phyloP scores from a whole-genome alignment of 2,329 filamentous ascomycete genomes.

The Aspergillus sp. region DNA sequence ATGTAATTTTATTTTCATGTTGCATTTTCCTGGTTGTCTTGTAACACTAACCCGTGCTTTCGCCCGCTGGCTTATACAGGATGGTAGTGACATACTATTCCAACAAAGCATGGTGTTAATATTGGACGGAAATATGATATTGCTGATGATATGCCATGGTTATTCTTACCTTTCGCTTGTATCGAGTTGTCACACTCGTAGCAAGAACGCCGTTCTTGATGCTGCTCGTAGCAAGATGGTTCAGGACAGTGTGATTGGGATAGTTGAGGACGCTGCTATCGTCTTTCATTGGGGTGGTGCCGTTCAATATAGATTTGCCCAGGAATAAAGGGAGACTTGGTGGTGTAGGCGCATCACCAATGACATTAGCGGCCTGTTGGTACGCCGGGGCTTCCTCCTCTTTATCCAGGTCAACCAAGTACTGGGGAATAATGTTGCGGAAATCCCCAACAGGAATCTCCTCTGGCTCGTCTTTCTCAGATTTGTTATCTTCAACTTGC shows the following conservation, averaged over 20 bases:
- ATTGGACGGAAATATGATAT: background rate
- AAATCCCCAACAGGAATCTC: slow-evolving; percentile 55
- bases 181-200: slow-evolving; percentile 93
- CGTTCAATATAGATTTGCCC: slow-evolving; percentile 89
- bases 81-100: slow-evolving; percentile 89
- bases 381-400: slow-evolving; percentile 69
- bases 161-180: slow-evolving; percentile 65
- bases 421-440: slow-evolving; percentile 67
- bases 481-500: slow-evolving; percentile 34
- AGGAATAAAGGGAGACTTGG: slow-evolving; percentile 84
- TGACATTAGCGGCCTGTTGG: slow-evolving; percentile 63
- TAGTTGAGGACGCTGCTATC: slow-evolving; percentile 95
- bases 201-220: slow-evolving; percentile 95
- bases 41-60: slow-evolving; percentile 24
- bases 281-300: slow-evolving; percentile 85
- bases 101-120: background rate
- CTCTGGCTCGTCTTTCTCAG: slow-evolving; percentile 41
- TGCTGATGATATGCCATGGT: background rate
- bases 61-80: slow-evolving; percentile 79
- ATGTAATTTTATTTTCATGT: background rate
- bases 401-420: slow-evolving; percentile 75
- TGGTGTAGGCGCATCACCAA: slow-evolving; percentile 71
- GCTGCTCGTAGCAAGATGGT: slow-evolving; percentile 93
- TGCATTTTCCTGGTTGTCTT: background rate
- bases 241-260: slow-evolving; percentile 94